Percentiles rank a stretch among this genome's conserved stretches.
These are phyloP conservation scores for Cladophialophora psammophila DNA, from an alignment of 2,329 filamentous ascomycete genomes.

Conservation along the genomic window DNA sequence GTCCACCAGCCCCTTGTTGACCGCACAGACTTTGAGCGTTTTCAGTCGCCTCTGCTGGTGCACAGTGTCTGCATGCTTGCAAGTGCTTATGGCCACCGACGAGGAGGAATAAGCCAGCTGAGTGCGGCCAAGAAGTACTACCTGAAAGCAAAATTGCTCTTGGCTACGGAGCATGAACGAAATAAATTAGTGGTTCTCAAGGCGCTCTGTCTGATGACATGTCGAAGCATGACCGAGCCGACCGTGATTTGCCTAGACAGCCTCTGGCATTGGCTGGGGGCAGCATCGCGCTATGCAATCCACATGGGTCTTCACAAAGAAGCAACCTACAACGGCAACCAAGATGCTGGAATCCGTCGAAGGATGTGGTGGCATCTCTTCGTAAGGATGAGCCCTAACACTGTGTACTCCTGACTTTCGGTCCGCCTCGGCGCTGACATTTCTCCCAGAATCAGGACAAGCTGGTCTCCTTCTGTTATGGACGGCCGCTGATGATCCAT, in stretches of 20 bases:
- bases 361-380: constrained; percentile 33
- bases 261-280: constrained; percentile 26
- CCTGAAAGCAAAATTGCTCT: constrained; percentile 26
- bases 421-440: constrained; percentile 22
- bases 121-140: constrained; percentile 26
- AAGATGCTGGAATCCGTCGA: constrained; percentile 25
- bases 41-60: constrained; percentile 22
- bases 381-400: constrained; percentile 15
- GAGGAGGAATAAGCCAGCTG: constrained; percentile 25
- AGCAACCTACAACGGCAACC: constrained; percentile 24
- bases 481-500: constrained; percentile 23
- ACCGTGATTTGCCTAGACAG: constrained; percentile 25
- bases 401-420: constrained; percentile 2
- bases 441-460: constrained; percentile 31
- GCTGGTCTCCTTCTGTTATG: constrained; percentile 28
- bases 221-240: constrained; percentile 21
- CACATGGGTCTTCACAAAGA: constrained; percentile 31
- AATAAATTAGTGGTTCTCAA: constrained; percentile 27
- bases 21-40: constrained; percentile 23
- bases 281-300: constrained; percentile 24
- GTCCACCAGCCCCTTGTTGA: constrained; percentile 25
- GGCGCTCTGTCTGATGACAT: constrained; percentile 25
- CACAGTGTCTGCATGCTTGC: constrained; percentile 26
- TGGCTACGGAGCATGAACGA: constrained; percentile 27
- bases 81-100: constrained; percentile 27